Percentiles rank a stretch among this genome's conserved stretches.
Conservation (phyloP, 75 land plant genomes). For the Cunninghamia lanceolata region DNA sequence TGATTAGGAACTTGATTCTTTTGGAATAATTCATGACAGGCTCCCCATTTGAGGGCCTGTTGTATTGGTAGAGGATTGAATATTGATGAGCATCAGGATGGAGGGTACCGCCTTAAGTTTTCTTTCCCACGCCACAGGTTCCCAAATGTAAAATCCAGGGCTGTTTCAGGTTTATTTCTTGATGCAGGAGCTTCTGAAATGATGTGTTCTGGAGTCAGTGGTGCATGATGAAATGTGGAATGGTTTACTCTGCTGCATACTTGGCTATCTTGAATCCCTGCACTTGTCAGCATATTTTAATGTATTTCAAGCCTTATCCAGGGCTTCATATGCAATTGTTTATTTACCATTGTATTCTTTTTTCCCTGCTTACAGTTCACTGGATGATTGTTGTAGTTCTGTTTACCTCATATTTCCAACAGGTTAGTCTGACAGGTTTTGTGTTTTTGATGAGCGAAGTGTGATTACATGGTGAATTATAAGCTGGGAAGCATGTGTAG, state of each 20-base stretch:
- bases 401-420: constrained; percentile 3
- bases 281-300: constrained; percentile 9
- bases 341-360: not conserved
- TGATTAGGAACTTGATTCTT: constrained; percentile 22
- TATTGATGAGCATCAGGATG: not conserved
- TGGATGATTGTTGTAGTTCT: not conserved
- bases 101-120: not conserved
- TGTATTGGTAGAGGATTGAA: constrained; percentile 5
- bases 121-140: not conserved
- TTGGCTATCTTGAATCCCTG: constrained; percentile 4
- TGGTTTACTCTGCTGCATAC: not conserved
- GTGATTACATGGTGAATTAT: not conserved
- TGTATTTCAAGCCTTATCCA: constrained; percentile 4
- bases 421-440: not conserved
- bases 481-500: not conserved
- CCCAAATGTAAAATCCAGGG: not conserved
- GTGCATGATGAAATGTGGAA: not conserved
- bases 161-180: constrained; percentile 7
- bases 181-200: not conserved
- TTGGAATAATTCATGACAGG: constrained; percentile 22
- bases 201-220: constrained; percentile 1
- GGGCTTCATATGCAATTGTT: constrained; percentile 1
- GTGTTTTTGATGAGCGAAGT: constrained; percentile 4
- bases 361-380: not conserved
- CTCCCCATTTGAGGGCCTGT: constrained; percentile 44